Evolutionary conservation across 208 protist genomes (phyloP).

Genomic region (Leishmania tropica): DNA sequence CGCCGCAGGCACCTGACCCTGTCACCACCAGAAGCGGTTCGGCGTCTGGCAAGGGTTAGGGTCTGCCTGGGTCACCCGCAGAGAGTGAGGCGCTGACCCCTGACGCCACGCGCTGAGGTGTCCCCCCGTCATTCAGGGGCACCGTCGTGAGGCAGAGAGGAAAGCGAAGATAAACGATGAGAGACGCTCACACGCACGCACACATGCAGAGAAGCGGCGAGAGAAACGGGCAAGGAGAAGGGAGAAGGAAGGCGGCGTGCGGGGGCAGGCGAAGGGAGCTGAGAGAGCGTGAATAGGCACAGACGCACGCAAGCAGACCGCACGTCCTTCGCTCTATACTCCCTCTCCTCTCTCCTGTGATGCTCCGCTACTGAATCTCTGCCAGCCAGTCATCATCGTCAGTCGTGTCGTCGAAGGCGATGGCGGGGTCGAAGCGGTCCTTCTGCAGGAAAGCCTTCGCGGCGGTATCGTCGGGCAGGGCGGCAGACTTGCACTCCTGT

Average conservation of each 20-base stretch:
- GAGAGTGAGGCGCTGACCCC: not conserved
- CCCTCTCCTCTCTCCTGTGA: not conserved
- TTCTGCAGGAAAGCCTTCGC: conserved; percentile 36
- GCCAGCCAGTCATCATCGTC: conserved; percentile 40
- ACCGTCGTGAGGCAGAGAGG: not conserved
- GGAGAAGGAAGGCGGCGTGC: not conserved
- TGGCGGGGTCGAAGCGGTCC: conserved; percentile 16
- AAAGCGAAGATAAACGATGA: not conserved
- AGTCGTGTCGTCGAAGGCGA: conserved; percentile 13
- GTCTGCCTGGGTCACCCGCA: not conserved
- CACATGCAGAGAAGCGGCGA: not conserved
- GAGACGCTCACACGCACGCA: not conserved
- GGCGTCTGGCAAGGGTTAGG: not conserved
- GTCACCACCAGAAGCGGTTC: not conserved
- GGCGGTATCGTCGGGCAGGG: conserved; percentile 29
- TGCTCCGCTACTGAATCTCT: conserved; percentile 17
- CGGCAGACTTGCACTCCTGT: conserved; percentile 40
- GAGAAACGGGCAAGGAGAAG: not conserved
- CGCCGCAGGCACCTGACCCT: not conserved
- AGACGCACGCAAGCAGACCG: not conserved
- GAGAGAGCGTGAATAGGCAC: not conserved
- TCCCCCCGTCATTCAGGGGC: not conserved
- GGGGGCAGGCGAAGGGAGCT: not conserved
- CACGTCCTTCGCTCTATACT: not conserved
- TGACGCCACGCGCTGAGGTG: not conserved